These are phyloP conservation scores for Corymbia citriodora DNA, from an alignment of 441 rosid species.

Conservation along the genomic window DNA sequence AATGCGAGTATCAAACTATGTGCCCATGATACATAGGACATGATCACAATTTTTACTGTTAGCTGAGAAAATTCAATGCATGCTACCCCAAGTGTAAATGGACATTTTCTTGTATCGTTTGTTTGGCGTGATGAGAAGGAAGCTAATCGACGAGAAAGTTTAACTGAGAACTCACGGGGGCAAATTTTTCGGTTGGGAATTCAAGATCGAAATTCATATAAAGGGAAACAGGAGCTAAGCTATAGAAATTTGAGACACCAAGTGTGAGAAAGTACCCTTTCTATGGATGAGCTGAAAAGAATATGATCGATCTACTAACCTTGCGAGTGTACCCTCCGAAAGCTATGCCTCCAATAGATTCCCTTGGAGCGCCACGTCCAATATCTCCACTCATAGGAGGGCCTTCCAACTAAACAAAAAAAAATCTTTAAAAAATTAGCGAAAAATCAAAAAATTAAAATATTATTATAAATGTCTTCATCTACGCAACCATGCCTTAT, in stretches of 20 bases:
- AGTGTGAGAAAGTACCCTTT: not conserved
- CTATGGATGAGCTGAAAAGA: not conserved
- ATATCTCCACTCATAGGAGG: slow-evolving; percentile 73
- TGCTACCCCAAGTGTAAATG: not conserved
- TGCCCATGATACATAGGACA: not conserved
- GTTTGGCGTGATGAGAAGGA: not conserved
- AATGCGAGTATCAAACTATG: not conserved
- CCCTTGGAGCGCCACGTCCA: slow-evolving; percentile 57
- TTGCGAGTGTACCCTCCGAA: slow-evolving; percentile 63
- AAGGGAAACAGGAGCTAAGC: not conserved
- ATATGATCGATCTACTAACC: slow-evolving; percentile 9
- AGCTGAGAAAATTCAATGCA: not conserved
- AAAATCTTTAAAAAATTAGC: too few relatives aligned
- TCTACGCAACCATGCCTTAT: too few relatives aligned
- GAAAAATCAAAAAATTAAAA: too few relatives aligned
- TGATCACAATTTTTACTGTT: not conserved
- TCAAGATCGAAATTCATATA: not conserved
- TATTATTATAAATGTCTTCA: too few relatives aligned
- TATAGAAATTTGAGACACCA: not conserved
- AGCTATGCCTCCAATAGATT: slow-evolving; percentile 51
- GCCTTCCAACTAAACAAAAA: slow-evolving; percentile 43
- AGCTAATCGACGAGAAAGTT: not conserved
- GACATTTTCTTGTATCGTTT: not conserved
- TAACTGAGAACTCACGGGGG: not conserved
- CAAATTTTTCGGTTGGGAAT: not conserved